Evolutionary conservation across 495 filamentous ascomycete genomes (phyloP).

Genomic region (Xylaria scruposa): DNA sequence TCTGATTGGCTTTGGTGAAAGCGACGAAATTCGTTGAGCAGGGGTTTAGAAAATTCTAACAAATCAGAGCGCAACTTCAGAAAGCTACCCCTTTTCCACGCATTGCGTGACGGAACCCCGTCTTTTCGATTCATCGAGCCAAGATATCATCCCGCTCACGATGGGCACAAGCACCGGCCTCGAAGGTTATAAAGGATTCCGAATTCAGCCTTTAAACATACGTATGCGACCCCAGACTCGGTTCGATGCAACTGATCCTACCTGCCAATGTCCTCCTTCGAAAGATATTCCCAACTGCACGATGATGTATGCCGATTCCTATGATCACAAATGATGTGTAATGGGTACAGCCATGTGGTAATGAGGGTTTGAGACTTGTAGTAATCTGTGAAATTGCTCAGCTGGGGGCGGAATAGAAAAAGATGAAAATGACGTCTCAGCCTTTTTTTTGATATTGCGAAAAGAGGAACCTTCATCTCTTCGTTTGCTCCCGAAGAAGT

Average conservation of each 20-base stretch:
- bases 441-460: background rate
- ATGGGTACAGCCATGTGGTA: background rate
- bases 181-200: background rate
- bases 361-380: slow-evolving; percentile 4
- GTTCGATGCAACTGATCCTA: background rate
- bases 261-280: background rate
- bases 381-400: slow-evolving; percentile 15
- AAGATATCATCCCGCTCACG: background rate
- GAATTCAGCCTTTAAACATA: background rate
- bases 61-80: slow-evolving; percentile 10
- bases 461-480: background rate
- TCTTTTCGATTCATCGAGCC: background rate
- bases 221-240: background rate
- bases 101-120: slow-evolving; percentile 7
- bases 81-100: slow-evolving; percentile 25
- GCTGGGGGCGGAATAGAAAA: background rate
- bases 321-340: slow-evolving; percentile 2
- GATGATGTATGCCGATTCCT: background rate
- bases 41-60: background rate
- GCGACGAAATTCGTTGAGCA: slow-evolving; percentile 9
- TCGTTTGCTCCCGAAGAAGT: background rate
- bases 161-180: background rate
- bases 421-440: slow-evolving; percentile 7
- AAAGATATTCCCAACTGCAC: background rate
- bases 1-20: slow-evolving; percentile 16